Base-by-base conservation (phyloP, 805 yeast genomes). In the Wickerhamomyces subpelliculosus region DNA sequence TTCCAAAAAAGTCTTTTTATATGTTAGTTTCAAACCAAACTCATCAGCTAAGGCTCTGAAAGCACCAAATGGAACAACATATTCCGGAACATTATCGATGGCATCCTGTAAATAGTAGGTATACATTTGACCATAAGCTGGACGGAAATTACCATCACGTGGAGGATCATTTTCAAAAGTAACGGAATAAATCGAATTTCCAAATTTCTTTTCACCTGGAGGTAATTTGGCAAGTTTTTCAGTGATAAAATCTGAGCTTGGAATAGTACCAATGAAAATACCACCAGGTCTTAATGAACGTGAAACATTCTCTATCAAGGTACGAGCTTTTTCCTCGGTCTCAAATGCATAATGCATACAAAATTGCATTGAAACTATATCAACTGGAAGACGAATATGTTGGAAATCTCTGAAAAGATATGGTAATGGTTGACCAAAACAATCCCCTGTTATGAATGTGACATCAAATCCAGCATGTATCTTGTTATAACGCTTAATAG, bases 261-360 rank as follows among this genome's bases (percentile, higher is more conserved):
- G 97, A 26, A 90, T 86, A 0, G 99, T 93, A 2, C 97, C 98
- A 40, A 93, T 74, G 48, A 94, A 90, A 39, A 70, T 68, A 0
- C 98, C 98, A 2, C 96, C 97, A 3, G 78, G 68, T 48, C 74
- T 75, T 41, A 93, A 69, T 0, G 89, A 79, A 40, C 77, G 67
- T 3, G 95, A 70, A 8, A 93, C 83, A 53, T 93, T 93, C 25
- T 72, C 69, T 35, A 93, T 63, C 48, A 89, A 65, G 33, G 70
- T 74, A 46, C 87, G 73, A 1, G 88, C 89, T 43, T 85, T 84
- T 26, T 72, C 76, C 56, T 88, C 97, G 5, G 82, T 70, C 49
- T 84, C 93, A 64, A 88, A 93, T 0, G 97, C 96, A 64, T 93
- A 93, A 58, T 93, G 99, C 59, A 93, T 65, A 41, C 96, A 85